Evolutionary conservation across 2,329 filamentous ascomycete genomes (phyloP), one percentile per base, ranked within the genome.

Genomic region (Arthrobotrys iridis): DNA sequence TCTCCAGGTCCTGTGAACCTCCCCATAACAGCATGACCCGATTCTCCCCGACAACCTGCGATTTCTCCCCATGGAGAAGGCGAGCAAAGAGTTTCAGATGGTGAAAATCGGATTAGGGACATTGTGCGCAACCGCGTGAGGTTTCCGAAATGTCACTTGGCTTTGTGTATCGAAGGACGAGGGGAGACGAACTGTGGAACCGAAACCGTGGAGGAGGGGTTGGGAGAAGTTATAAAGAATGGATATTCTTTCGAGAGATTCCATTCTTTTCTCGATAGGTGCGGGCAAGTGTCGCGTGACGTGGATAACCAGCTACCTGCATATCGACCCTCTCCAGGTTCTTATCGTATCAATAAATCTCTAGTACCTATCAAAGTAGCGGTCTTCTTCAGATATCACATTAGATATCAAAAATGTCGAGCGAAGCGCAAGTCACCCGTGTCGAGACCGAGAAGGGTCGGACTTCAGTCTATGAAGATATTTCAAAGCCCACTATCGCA

Each of bases 21-120:
- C 37, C 50, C 30, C 22, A 35, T 40, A 10, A 13, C 37, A n/a
- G 30, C 28, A 37, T 37, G 13, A 15, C 18, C 50, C 50, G 50
- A 55, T 55, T 55, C 50, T 55, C 30, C 50, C 50, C 30, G 50
- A 55, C 37, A 55, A 37, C 8, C 50, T 22, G 24, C 43, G 41
- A 26, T 50, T 65, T 65, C 22, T 65, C 45, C 26, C 60, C 60
- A 63, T 63, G 20, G n/a, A 65, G 60, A 52, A 52, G 60, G 60
- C 60, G 46, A 30, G 7, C 8, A 15, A 30, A 20, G 18, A 35
- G 4, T 5, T 18, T n/a, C 20, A 8, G 15, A 0, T 37, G 20
- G 28, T 22, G 37, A 18, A 5, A 22, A 35, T 28, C n/a, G n/a
- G 15, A 33, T 55, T 37, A n/a, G 30, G 11, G 28, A 37, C n/a